Evolutionary conservation across 164 flowering plant species (phyloP), one percentile per base, ranked within the genome.

Genomic region (Magnolia sinica): DNA sequence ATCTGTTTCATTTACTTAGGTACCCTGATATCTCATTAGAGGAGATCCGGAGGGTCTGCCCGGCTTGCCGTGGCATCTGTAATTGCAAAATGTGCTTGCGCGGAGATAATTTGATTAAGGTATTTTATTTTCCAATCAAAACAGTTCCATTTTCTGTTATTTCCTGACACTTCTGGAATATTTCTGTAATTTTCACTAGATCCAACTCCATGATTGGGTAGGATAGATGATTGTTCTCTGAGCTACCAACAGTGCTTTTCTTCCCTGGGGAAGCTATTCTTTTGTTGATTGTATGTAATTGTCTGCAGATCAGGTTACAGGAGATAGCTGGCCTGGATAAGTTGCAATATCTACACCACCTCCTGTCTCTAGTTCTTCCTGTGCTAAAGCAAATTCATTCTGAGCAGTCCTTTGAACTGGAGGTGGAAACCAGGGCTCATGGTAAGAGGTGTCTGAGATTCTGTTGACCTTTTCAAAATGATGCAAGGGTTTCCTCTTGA

Each of bases 31-130:
- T 87, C 77, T 79, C 94, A 14, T n/a, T 81, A 77, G 94, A 92
- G 82, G 99, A 96, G 77, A 87, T 96, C 75, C 89, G 86, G 83
- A 91, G 83, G 79, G 81, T 76, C 75, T 94, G 99, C 76, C 99
- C 99, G 81, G 95, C 93, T 71, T 96, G 99, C 82, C 90, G 93
- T 68, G 97, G 94, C 76, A 86, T 82, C 75, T 96, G 99, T 79
- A 90, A 83, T 81, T 96, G 98, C 84, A 90, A 85, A 75, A 84
- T 83, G 77, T 96, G 99, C 83, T 80, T 90, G 75, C 89, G 88
- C 59, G 88, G 84, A 37, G 97, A 92, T 86, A 90, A 89, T 85
- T 76, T 91, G 83, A 84, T 96, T 71, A 96, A 96, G 92, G 99
- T 95, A 86, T 71, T 50, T 29, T 51, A 37, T 67, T n/a, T 22